phyloP scores from a whole-genome alignment of 106 monocot genomes.

The Dendrobium huoshanense region DNA sequence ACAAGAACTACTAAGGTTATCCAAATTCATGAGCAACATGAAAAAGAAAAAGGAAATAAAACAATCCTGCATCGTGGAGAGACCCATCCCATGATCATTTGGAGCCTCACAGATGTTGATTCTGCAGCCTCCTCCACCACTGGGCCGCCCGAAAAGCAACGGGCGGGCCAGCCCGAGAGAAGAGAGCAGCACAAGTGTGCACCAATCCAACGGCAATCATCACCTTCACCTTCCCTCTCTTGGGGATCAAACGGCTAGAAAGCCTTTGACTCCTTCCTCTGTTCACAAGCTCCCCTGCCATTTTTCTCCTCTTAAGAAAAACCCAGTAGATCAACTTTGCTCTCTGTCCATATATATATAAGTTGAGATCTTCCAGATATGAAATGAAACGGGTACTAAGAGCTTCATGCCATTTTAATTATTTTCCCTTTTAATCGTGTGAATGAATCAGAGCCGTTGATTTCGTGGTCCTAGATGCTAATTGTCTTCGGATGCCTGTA shows the following conservation, averaged over 20 bases:
- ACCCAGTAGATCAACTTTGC: background rate
- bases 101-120: background rate
- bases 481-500: conserved; percentile 7
- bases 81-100: background rate
- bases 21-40: too few species aligned
- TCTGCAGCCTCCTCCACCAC: conserved; percentile 2
- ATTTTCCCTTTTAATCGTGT: conserved; percentile 13
- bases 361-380: background rate
- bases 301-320: background rate
- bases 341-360: background rate
- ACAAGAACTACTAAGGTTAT: too few species aligned
- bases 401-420: background rate
- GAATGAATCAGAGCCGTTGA: conserved; percentile 1
- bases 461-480: background rate
- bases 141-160: background rate
- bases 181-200: conserved; percentile 14
- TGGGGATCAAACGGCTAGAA: conserved; percentile 26
- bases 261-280: conserved; percentile 10
- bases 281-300: background rate
- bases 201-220: conserved; percentile 24
- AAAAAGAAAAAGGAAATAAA: too few species aligned
- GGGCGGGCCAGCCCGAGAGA: background rate
- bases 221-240: conserved; percentile 34
- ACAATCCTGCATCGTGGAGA: background rate
- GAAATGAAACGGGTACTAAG: too few species aligned